A percentile compares a stretch with the other conserved stretches of the same genome.
Conservation (phyloP, 192 early-diverging fungal genomes). For the Chytriomyces confervae region DNA sequence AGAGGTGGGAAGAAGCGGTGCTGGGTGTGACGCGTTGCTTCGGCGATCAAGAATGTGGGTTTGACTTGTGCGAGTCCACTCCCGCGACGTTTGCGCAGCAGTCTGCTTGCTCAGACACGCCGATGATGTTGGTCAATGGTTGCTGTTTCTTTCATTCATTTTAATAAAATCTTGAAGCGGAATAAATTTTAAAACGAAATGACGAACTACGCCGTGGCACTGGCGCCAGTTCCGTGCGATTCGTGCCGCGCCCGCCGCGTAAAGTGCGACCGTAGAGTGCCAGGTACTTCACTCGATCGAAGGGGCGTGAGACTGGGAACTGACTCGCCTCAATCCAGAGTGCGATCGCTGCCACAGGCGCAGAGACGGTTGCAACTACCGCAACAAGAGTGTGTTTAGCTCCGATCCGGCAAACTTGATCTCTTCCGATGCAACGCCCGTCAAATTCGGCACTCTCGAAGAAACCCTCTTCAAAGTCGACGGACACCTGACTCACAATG, state of each 20-base stretch:
- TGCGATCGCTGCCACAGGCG: background rate
- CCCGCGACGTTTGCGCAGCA: background rate
- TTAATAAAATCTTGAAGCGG: background rate
- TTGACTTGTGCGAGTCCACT: background rate
- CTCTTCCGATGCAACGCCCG: background rate
- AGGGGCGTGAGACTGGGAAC: too few species aligned
- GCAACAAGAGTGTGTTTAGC: background rate
- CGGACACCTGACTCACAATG: too few species aligned
- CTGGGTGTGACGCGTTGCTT: too few species aligned
- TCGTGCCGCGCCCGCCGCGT: background rate
- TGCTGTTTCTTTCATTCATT: background rate
- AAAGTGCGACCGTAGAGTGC: background rate
- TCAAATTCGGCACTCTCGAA: background rate
- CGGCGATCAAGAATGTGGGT: background rate
- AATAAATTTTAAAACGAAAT: background rate
- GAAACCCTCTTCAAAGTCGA: background rate
- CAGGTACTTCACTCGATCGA: background rate
- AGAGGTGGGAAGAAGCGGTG: too few species aligned
- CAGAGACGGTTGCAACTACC: background rate
- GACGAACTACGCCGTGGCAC: background rate
- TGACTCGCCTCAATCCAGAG: background rate
- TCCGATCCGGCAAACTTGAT: background rate
- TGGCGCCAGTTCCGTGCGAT: background rate
- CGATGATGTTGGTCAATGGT: background rate
- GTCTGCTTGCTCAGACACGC: background rate